phyloP scores from a whole-genome alignment of 257 asterid genomes.

The Penstemon davidsonii region DNA sequence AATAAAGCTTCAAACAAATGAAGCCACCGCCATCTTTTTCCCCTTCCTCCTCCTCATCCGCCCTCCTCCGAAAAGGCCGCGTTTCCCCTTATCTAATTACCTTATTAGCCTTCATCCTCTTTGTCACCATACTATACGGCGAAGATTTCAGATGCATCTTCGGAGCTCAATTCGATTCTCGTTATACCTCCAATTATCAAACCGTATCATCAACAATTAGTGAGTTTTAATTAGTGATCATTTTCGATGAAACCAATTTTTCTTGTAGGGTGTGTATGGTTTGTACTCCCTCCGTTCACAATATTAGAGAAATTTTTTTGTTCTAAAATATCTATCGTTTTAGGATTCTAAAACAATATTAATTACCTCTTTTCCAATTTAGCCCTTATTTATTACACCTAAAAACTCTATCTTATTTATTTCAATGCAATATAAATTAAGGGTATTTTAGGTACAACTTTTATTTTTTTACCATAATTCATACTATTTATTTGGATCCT shows the following conservation, averaged over 20 bases:
- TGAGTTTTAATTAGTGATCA: not conserved
- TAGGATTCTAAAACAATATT: no score
- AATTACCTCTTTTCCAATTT: not conserved
- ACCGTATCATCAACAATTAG: slow-evolving; percentile 12
- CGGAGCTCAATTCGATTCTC: slow-evolving; percentile 19
- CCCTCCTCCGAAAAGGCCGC: slow-evolving; percentile 40
- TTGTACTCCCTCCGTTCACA: no score
- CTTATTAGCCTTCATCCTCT: slow-evolving; percentile 50
- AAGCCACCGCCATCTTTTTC: slow-evolving; percentile 32
- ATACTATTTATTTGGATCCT: no score
- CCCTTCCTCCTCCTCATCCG: slow-evolving; percentile 30
- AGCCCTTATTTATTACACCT: not conserved
- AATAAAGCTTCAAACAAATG: not conserved
- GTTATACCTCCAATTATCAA: not conserved
- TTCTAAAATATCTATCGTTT: no score
- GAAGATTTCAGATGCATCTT: slow-evolving; percentile 48
- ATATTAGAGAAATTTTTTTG: no score
- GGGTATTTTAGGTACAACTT: no score
- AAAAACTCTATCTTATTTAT: no score
- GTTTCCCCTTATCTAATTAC: slow-evolving; percentile 48
- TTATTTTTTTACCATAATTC: no score
- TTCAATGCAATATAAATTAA: no score
- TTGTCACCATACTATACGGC: slow-evolving; percentile 54
- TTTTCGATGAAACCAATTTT: no score
- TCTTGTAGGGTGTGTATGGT: no score